phyloP scores from a whole-genome alignment of 768 basidiomycete genomes.

The Lactarius akahatsu region DNA sequence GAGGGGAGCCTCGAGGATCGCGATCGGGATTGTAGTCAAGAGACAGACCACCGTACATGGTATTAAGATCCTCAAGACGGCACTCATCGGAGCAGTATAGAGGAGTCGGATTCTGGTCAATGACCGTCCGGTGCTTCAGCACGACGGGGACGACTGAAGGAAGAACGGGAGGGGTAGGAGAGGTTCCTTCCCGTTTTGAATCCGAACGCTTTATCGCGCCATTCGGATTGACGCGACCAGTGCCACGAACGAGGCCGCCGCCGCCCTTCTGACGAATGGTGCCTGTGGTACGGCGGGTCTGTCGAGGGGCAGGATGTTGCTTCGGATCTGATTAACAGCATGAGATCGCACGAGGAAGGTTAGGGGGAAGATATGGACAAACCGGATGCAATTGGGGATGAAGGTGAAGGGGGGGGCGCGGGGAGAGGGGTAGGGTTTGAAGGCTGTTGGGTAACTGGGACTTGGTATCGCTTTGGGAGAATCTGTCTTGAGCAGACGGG shows the following conservation, averaged over 20 bases:
- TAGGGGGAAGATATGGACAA: constrained; percentile 30
- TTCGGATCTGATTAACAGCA: constrained; percentile 26
- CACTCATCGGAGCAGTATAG: constrained; percentile 85
- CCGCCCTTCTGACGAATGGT: constrained; percentile 39
- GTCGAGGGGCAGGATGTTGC: constrained; percentile 34
- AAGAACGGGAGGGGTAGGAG: constrained; percentile 30
- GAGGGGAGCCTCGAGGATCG: constrained; percentile 39
- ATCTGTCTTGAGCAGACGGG: constrained; percentile 77
- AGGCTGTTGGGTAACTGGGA: constrained; percentile 42
- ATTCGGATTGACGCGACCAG: constrained; percentile 59
- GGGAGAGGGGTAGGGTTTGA: constrained; percentile 34
- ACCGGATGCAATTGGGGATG: constrained; percentile 42
- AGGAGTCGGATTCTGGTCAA: constrained; percentile 77
- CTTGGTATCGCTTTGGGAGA: constrained; percentile 67
- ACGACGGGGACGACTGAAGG: constrained; percentile 36
- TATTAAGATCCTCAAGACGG: constrained; percentile 54
- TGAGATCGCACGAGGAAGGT: constrained; percentile 25
- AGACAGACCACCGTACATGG: constrained; percentile 38
- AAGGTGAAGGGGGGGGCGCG: constrained; percentile 42
- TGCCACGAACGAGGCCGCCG: constrained; percentile 63
- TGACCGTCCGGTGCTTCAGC: constrained; percentile 60
- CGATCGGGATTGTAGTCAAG: constrained; percentile 51
- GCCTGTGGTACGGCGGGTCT: constrained; percentile 36
- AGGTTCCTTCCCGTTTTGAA: constrained; percentile 28
- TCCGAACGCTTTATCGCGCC: constrained; percentile 50